A percentile compares a stretch with the other conserved stretches of the same genome.
Evolutionary conservation across 176 grass and related monocot species (phyloP).

Genomic region (Carex kokanica): DNA sequence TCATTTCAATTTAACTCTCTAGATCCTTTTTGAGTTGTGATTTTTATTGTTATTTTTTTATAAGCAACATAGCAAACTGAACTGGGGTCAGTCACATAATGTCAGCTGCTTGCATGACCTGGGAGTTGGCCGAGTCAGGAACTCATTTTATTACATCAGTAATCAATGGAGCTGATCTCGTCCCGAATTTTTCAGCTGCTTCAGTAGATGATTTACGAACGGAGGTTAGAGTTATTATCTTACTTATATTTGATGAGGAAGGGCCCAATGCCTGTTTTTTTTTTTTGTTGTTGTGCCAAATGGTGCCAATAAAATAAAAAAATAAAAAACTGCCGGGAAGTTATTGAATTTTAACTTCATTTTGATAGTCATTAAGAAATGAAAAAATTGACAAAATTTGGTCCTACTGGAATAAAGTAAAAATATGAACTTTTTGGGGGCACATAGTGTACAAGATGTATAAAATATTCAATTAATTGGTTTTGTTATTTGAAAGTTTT

Average conservation of each 20-base stretch:
- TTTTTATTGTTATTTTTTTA: conserved; percentile 27
- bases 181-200: conserved; percentile 89
- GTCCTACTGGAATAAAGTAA: background rate
- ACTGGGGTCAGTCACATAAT: background rate
- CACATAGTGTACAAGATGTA: background rate
- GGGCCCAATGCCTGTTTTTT: background rate
- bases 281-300: background rate
- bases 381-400: background rate
- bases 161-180: conserved; percentile 95
- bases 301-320: background rate
- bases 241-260: background rate
- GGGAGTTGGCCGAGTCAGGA: conserved; percentile 95
- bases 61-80: conserved; percentile 9
- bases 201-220: conserved; percentile 91
- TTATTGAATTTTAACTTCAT: background rate
- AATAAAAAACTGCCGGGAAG: background rate
- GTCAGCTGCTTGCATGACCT: conserved; percentile 97
- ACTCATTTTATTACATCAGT: conserved; percentile 86
- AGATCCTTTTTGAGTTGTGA: background rate
- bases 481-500: background rate
- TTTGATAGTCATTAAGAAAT: background rate
- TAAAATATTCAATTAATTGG: background rate
- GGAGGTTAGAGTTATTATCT: conserved; percentile 48
- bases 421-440: background rate
- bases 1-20: conserved; percentile 14